Base-by-base conservation (phyloP, 202 grass and related monocot species). In the Digitaria exilis region DNA sequence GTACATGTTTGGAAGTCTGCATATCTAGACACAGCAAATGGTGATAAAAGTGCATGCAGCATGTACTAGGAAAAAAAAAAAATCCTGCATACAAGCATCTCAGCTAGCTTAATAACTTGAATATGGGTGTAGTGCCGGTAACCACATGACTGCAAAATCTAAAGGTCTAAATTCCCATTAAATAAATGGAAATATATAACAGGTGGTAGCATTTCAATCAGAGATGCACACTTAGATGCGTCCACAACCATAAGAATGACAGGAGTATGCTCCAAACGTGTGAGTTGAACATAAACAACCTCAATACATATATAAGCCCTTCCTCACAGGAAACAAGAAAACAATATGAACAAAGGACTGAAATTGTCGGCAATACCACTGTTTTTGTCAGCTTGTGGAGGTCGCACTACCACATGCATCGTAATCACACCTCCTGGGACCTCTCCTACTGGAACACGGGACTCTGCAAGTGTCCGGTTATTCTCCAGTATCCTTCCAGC, bases 401-500 rank as follows among this genome's bases (percentile, higher is more conserved):
- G 87, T 26, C 85, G 87, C 65, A 97, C 87, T 52, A 97, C 94
- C 50, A 97, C 94, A 88, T 94, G 94, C 94, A 97, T 97, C 56
- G 94, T 97, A 75, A 97, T 97, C 84, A 90, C 89, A 91, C 85
- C 88, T 18, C 91, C 94, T n/a, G 94, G 87, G 18, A 91, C 77
- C 73, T 94, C 94, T 76, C 94, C 91, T 65, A 92, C 92, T 60
- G 91, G 89, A 90, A 97, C 89, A 80, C 83, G 88, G 17, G 94
- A 97, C 71, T 94, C 94, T 54, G 76, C 82, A 76, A 97, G 71
- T 65, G 94, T 94, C 83, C 89, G 78, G 52, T 80, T 97, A 84
- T 97, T 97, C 87, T 97, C 94, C 77, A 97, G 78, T 92, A 97
- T 97, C 85, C 88, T 92, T 83, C 94, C 94, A 59, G 89, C 94